Evolutionary conservation across 495 filamentous ascomycete genomes (phyloP).

Genomic region (Penicillium coffeae): DNA sequence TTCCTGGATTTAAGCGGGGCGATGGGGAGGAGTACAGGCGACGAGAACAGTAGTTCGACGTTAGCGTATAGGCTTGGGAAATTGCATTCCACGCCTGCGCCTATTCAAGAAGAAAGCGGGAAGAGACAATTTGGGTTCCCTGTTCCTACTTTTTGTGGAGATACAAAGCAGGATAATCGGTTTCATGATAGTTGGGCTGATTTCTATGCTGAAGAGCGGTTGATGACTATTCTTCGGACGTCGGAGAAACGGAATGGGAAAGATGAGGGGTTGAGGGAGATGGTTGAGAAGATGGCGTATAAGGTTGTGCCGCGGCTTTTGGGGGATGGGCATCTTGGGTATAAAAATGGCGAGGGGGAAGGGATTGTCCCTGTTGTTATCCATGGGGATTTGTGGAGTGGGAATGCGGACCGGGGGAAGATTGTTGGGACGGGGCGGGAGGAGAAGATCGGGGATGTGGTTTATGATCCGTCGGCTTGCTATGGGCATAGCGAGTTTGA

Average conservation of each 20-base stretch:
- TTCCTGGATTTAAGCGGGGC: conserved; percentile 62
- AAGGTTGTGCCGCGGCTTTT: conserved; percentile 70
- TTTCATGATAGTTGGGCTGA: conserved; percentile 69
- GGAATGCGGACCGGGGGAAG: conserved; percentile 68
- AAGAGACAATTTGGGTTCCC: conserved; percentile 74
- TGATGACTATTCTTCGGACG: conserved; percentile 58
- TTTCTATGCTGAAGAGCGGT: conserved; percentile 73
- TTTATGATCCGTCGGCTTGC: conserved; percentile 75
- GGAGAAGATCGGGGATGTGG: conserved; percentile 66
- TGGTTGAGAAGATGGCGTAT: conserved; percentile 59
- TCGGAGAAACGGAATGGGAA: conserved; percentile 58
- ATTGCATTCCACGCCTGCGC: conserved; percentile 74
- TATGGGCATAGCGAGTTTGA: conserved; percentile 91
- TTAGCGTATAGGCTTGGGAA: conserved; percentile 73
- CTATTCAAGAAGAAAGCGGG: conserved; percentile 48
- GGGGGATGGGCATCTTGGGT: conserved; percentile 60
- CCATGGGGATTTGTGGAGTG: conserved; percentile 90
- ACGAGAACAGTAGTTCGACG: conserved; percentile 20
- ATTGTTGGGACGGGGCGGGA: conserved; percentile 47
- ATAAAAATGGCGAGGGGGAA: conserved; percentile 41
- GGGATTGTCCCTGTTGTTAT: conserved; percentile 69
- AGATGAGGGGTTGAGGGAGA: conserved; percentile 54
- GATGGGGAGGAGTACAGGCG: conserved; percentile 25
- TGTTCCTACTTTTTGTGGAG: conserved; percentile 78
- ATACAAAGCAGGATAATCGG: conserved; percentile 73